Evolutionary conservation across 148 eudicot genomes (phyloP).

Genomic region (Camellia sinensis): DNA sequence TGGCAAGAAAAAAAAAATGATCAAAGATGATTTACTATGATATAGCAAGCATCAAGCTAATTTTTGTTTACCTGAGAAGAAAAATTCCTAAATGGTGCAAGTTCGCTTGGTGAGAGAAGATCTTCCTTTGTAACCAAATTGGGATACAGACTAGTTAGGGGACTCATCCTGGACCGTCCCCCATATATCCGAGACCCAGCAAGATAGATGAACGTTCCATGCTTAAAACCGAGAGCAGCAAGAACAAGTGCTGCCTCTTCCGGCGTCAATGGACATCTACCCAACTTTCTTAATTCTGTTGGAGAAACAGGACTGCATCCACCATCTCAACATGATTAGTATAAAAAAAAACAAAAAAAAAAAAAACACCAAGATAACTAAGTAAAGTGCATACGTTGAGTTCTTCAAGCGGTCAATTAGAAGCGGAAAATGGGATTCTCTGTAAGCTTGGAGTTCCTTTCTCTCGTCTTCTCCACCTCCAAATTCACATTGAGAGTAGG

Average conservation of each 20-base stretch:
- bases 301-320: constrained; percentile 54
- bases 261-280: constrained; percentile 92
- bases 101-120: constrained; percentile 64
- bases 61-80: constrained; percentile 69
- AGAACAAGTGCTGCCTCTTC: constrained; percentile 94
- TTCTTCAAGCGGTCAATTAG: constrained; percentile 66
- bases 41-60: background rate
- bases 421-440: constrained; percentile 82
- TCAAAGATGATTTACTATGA: background rate
- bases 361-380: background rate
- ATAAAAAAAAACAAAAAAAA: background rate
- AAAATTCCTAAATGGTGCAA: constrained; percentile 71
- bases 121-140: constrained; percentile 84
- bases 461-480: constrained; percentile 84
- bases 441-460: constrained; percentile 67
- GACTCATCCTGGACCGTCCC: constrained; percentile 62
- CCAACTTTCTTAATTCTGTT: constrained; percentile 59
- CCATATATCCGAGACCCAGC: constrained; percentile 87
- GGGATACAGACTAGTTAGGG: constrained; percentile 70
- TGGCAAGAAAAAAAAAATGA: background rate
- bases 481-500: constrained; percentile 89
- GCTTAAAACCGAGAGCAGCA: constrained; percentile 66
- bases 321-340: background rate
- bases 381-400: constrained; percentile 34
- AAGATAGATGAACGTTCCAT: constrained; percentile 65